Percentiles rank a stretch among this genome's conserved stretches.
These are phyloP conservation scores for Fusarium bulbicola DNA, from an alignment of 2,329 filamentous ascomycete genomes.

Conservation along the genomic window DNA sequence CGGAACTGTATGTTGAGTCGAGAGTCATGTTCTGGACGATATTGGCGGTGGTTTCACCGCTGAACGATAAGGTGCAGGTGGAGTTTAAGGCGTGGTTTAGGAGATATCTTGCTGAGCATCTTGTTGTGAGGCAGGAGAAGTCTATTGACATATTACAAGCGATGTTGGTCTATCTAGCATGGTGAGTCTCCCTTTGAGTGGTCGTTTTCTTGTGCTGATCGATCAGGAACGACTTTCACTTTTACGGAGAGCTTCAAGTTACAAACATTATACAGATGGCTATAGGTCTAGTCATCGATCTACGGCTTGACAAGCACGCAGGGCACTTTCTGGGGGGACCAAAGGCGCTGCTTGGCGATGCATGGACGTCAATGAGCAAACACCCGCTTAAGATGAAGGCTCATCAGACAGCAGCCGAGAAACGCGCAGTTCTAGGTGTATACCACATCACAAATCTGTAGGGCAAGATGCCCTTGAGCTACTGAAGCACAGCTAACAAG, in stretches of 20 bases:
- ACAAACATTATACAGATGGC: slow-evolving; percentile 53
- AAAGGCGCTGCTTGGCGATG: slow-evolving; percentile 47
- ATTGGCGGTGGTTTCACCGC: slow-evolving; percentile 47
- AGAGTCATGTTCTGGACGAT: slow-evolving; percentile 52
- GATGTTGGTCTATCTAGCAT: slow-evolving; percentile 50
- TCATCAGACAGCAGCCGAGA: slow-evolving; percentile 48
- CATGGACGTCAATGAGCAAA: slow-evolving; percentile 37
- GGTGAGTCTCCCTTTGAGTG: slow-evolving; percentile 40
- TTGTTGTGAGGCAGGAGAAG: slow-evolving; percentile 50
- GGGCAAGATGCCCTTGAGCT: not conserved
- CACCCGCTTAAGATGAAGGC: slow-evolving; percentile 17
- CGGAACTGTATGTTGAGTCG: slow-evolving; percentile 45
- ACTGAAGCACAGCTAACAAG: not conserved
- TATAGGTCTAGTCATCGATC: slow-evolving; percentile 49
- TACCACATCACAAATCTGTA: slow-evolving; percentile 52
- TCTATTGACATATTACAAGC: slow-evolving; percentile 51
- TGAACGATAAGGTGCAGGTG: slow-evolving; percentile 45
- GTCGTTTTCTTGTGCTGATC: not conserved
- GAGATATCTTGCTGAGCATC: slow-evolving; percentile 48
- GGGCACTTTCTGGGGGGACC: slow-evolving; percentile 35
- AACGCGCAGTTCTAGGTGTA: slow-evolving; percentile 52
- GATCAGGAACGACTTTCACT: slow-evolving; percentile 51
- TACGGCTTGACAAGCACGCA: slow-evolving; percentile 48
- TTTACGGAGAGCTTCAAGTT: slow-evolving; percentile 48
- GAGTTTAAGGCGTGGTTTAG: slow-evolving; percentile 50